Percentiles rank a stretch among this genome's conserved stretches.
These are phyloP conservation scores for Talaromyces albobiverticillius DNA, from an alignment of 2,329 filamentous ascomycete species.

Conservation along the genomic window DNA sequence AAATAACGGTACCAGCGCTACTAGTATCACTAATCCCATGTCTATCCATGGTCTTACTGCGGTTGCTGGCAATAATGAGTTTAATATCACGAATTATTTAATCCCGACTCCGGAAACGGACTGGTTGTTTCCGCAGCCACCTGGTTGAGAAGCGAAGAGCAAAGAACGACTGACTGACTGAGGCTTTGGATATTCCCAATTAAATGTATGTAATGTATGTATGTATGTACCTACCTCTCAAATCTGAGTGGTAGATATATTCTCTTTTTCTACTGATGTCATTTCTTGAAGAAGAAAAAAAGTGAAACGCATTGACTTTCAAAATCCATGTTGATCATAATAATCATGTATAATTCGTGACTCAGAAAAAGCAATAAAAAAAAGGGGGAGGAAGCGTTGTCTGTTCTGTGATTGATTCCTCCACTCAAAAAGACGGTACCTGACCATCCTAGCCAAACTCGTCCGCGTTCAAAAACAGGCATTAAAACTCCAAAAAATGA, in stretches of 20 bases:
- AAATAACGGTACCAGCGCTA: slow-evolving; percentile 18
- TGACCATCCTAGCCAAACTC: no score
- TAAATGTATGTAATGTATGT: neutral
- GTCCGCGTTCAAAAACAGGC: no score
- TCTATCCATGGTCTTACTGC: slow-evolving; percentile 35
- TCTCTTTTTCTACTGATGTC: no score
- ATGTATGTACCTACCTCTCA: neutral
- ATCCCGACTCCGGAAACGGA: slow-evolving; percentile 47
- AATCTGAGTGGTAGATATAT: no score
- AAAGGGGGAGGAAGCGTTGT: neutral
- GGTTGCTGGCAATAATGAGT: slow-evolving; percentile 29
- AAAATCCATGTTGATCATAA: neutral
- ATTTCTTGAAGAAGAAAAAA: neutral
- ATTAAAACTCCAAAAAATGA: no score
- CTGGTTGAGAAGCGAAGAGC: neutral
- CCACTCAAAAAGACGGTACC: neutral
- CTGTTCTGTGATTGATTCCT: neutral
- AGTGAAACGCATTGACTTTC: neutral
- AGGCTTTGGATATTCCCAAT: no score
- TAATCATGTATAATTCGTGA: neutral
- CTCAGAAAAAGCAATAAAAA: neutral
- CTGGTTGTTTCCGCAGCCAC: slow-evolving; percentile 37
- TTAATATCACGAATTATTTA: slow-evolving; percentile 46
- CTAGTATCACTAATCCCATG: slow-evolving; percentile 30
- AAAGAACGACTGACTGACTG: neutral